Evolutionary conservation across 306 rosid genomes (phyloP).

Genomic region (Ochetophila trinervis): DNA sequence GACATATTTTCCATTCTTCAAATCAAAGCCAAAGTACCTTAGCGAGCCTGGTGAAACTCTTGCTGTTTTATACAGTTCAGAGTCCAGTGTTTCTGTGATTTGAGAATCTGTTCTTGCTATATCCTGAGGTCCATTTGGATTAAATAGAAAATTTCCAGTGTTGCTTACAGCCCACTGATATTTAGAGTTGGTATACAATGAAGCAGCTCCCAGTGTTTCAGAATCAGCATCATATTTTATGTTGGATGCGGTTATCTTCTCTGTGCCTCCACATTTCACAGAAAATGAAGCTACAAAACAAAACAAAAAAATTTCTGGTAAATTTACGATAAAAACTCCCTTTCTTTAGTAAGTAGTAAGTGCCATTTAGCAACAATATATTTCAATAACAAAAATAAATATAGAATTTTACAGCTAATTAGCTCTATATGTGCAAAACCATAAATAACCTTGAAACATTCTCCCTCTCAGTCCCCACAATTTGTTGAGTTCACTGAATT

Average conservation of each 20-base stretch:
- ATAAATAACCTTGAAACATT: no score
- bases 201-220: constrained; percentile 33
- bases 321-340: background rate
- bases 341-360: background rate
- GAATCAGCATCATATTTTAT: constrained; percentile 27
- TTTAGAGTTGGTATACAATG: constrained; percentile 17
- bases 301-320: background rate
- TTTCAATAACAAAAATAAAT: background rate
- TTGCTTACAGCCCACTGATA: constrained; percentile 32
- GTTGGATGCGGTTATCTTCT: constrained; percentile 23
- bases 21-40: constrained; percentile 33
- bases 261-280: constrained; percentile 33
- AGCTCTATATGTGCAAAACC: no score
- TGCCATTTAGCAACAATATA: no score
- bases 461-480: no score
- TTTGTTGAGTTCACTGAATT: no score
- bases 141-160: constrained; percentile 29
- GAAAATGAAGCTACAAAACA: constrained; percentile 29
- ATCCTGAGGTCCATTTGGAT: constrained; percentile 29
- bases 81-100: constrained; percentile 27
- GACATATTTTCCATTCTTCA: constrained; percentile 26
- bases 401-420: background rate
- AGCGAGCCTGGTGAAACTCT: constrained; percentile 39
- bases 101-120: constrained; percentile 27
- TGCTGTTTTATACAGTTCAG: constrained; percentile 33